A percentile compares a stretch with the other conserved stretches of the same genome.
These are phyloP conservation scores for Cetradonia linearis DNA, from an alignment of 495 filamentous ascomycete genomes.

Conservation along the genomic window DNA sequence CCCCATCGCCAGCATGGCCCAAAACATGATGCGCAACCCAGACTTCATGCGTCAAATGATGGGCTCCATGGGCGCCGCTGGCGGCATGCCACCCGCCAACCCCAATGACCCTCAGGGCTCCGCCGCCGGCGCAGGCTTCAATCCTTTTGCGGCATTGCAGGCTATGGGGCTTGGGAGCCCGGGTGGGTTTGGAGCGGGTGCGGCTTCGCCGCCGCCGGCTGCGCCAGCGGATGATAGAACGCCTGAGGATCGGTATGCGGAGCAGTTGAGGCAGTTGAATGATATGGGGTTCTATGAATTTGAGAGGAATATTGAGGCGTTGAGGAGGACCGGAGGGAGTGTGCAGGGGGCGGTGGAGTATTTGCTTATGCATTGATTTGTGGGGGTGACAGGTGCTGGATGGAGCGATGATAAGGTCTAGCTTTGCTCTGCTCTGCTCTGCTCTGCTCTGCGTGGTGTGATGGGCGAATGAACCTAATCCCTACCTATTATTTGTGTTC, in stretches of 20 bases:
- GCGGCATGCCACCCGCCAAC: conserved; percentile 22
- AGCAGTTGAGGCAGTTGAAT: conserved; percentile 86
- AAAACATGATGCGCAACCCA: conserved; percentile 39
- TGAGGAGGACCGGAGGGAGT: conserved; percentile 82
- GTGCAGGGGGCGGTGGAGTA: conserved; percentile 93
- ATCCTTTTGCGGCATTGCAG: conserved; percentile 32
- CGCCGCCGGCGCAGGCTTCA: conserved; percentile 28
- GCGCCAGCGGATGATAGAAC: conserved; percentile 68
- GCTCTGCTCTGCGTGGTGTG: no score
- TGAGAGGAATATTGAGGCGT: conserved; percentile 78
- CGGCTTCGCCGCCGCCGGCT: conserved; percentile 33
- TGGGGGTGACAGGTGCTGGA: not conserved
- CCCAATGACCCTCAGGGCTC: not conserved
- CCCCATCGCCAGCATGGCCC: conserved; percentile 36
- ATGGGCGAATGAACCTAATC: no score
- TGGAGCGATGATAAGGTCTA: not conserved
- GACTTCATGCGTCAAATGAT: conserved; percentile 40
- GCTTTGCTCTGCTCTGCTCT: no score
- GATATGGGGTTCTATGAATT: conserved; percentile 99
- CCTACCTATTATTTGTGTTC: no score
- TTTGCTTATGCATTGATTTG: conserved; percentile 34
- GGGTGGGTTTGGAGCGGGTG: conserved; percentile 30
- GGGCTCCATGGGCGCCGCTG: conserved; percentile 36
- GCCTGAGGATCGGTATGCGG: conserved; percentile 85
- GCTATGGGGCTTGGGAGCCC: conserved; percentile 31